These are phyloP conservation scores for Oxyria digyna DNA, from an alignment of 148 eudicot species.

Conservation along the genomic window DNA sequence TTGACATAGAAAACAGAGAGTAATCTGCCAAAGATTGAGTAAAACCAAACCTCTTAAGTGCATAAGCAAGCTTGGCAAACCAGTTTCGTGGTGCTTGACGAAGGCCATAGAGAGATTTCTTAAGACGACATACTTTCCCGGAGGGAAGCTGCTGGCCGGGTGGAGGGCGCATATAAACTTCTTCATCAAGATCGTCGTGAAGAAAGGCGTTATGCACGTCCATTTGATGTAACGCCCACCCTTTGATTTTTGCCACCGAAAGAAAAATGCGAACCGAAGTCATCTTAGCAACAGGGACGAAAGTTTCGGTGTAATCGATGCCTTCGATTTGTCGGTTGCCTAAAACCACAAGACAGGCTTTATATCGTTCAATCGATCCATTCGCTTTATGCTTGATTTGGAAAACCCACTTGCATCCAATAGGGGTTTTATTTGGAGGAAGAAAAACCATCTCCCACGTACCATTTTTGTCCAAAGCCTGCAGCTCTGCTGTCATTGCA, in stretches of 20 bases:
- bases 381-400: neutral
- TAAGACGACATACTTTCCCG: neutral
- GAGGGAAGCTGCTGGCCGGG: neutral
- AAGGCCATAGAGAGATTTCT: neutral
- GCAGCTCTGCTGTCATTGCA: neutral
- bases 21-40: neutral
- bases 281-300: conserved; percentile 6
- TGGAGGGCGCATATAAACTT: neutral
- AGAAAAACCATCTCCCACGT: neutral
- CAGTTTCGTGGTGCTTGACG: neutral
- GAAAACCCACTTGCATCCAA: conserved; percentile 4
- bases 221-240: neutral
- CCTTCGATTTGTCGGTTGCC: neutral
- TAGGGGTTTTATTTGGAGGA: neutral
- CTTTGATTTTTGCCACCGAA: neutral
- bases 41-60: neutral
- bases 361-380: neutral
- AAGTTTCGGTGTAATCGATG: neutral
- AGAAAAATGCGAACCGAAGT: neutral
- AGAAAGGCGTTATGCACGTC: neutral
- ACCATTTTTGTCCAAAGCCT: neutral
- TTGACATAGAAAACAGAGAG: neutral
- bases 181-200: neutral
- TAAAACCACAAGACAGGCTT: neutral
- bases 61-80: neutral